Conservation (phyloP, 768 basidiomycete genomes). For the Tylopilus balloui region DNA sequence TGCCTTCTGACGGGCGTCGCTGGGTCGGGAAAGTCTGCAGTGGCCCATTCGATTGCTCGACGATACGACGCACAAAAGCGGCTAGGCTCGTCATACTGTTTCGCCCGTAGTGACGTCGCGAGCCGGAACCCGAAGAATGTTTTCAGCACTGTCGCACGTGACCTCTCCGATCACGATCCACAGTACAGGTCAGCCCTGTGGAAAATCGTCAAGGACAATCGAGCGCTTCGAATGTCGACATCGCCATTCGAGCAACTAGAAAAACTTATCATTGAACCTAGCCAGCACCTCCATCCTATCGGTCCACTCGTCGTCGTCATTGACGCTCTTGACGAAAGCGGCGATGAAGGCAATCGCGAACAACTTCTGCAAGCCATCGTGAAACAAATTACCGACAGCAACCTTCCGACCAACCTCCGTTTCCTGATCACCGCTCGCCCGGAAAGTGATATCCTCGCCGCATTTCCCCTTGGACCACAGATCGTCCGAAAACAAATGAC, state of each 20-base stretch:
- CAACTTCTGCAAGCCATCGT: neutral
- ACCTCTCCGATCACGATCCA: neutral
- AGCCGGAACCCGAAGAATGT: neutral
- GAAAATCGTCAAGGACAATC: neutral
- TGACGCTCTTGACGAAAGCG: neutral
- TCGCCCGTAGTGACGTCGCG: neutral
- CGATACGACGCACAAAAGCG: neutral
- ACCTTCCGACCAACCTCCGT: neutral
- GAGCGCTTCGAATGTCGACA: neutral
- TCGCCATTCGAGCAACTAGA: neutral
- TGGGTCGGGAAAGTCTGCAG: neutral
- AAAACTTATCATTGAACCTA: neutral
- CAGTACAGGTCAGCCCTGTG: neutral
- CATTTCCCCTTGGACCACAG: neutral
- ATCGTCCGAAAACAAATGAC: neutral
- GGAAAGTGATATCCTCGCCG: neutral
- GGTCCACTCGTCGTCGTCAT: neutral
- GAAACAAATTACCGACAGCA: neutral
- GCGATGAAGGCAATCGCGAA: neutral
- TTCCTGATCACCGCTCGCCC: neutral
- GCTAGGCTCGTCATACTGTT: neutral
- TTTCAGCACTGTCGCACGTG: neutral
- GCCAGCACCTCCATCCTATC: neutral
- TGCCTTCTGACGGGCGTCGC: neutral
- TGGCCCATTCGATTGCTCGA: neutral